A percentile compares a stretch with the other conserved stretches of the same genome.
phyloP scores from a whole-genome alignment of 345 rosid genomes.

The Noccaea caerulescens region DNA sequence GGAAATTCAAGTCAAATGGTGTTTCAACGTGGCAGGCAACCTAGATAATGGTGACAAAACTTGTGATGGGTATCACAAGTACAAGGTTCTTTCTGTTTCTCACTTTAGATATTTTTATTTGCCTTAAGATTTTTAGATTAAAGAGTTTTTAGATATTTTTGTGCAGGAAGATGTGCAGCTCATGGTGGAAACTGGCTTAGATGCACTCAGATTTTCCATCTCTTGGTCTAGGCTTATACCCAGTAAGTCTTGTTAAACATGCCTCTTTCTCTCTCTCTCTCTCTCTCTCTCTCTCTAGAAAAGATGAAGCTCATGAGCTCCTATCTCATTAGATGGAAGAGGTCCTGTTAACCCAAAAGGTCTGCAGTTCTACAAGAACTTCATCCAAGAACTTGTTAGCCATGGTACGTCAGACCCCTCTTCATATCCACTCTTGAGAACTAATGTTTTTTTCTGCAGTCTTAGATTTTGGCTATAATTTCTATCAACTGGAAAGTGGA shows the following conservation, averaged over 20 bases:
- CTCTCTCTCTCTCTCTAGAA: too few species aligned
- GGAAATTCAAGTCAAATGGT: neutral
- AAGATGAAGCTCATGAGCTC: neutral
- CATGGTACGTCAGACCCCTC: slow-evolving; percentile 43
- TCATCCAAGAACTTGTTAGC: slow-evolving; percentile 51
- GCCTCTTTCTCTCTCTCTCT: rapidly evolving
- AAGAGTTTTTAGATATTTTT: too few species aligned
- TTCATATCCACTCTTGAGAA: too few species aligned
- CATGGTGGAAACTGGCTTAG: slow-evolving; percentile 62
- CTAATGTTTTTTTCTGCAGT: too few species aligned
- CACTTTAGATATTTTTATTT: too few species aligned
- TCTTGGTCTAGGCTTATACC: slow-evolving; percentile 82
- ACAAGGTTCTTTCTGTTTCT: slow-evolving; percentile 34
- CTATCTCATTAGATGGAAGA: slow-evolving; percentile 52
- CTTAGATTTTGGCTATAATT: neutral
- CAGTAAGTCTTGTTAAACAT: slow-evolving; percentile 42
- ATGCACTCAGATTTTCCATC: slow-evolving; percentile 71
- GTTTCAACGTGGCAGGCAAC: neutral
- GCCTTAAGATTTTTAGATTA: too few species aligned
- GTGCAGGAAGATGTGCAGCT: slow-evolving; percentile 73
- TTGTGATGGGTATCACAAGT: slow-evolving; percentile 61
- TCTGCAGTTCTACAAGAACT: slow-evolving; percentile 54
- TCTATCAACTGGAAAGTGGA: neutral
- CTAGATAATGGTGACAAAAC: slow-evolving; percentile 55
- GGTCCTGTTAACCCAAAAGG: slow-evolving; percentile 62